Evolutionary conservation across 2,329 filamentous ascomycete genomes (phyloP).

Genomic region (Capronia americana): DNA sequence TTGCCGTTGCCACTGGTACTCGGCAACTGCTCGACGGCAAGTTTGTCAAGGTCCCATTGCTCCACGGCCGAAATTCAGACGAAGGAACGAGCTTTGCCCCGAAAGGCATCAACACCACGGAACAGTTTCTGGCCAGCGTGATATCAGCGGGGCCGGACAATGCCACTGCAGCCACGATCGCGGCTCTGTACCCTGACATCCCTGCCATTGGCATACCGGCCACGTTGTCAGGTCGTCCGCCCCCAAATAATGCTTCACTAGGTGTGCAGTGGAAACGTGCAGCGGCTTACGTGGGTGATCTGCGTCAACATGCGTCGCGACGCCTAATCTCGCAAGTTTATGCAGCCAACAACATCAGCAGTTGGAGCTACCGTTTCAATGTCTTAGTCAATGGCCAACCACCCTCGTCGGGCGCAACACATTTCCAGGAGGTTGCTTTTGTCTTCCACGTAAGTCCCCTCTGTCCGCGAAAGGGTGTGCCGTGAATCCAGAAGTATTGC

Average conservation of each 20-base stretch:
- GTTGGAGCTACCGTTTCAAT: conserved; percentile 70
- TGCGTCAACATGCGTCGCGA: conserved; percentile 62
- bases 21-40: conserved; percentile 62
- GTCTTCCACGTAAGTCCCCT: conserved; percentile 52
- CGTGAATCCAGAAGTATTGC: neutral
- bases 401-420: conserved; percentile 52
- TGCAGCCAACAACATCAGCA: conserved; percentile 55
- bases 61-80: conserved; percentile 69
- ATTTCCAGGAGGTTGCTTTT: conserved; percentile 64
- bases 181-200: conserved; percentile 61
- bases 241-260: conserved; percentile 26
- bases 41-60: conserved; percentile 69
- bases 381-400: conserved; percentile 56
- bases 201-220: conserved; percentile 58
- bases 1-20: conserved; percentile 54
- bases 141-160: conserved; percentile 38
- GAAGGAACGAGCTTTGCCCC: conserved; percentile 67
- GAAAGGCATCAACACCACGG: conserved; percentile 60
- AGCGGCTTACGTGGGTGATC: conserved; percentile 63
- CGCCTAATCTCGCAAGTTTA: conserved; percentile 61
- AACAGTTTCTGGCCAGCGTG: conserved; percentile 57
- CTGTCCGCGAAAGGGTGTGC: neutral
- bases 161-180: conserved; percentile 43
- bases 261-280: conserved; percentile 61
- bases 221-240: conserved; percentile 44